phyloP scores from a whole-genome alignment of 331 rosid genomes.

The Spiraea crenata region DNA sequence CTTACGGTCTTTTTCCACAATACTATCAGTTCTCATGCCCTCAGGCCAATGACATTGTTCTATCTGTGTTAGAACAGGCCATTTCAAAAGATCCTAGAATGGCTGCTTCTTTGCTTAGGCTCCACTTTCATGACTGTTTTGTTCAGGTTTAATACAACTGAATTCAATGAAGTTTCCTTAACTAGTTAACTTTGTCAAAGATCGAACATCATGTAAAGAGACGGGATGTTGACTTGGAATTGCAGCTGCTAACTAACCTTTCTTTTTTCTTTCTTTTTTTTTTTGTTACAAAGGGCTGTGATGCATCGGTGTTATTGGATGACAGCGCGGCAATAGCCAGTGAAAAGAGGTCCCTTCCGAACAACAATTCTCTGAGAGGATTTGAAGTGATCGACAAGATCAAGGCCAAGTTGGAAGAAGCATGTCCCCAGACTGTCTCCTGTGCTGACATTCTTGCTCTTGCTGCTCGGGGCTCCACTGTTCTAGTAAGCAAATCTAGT shows the following conservation, averaged over 20 bases:
- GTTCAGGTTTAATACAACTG: conserved; percentile 45
- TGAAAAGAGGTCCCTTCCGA: conserved; percentile 65
- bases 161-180: no score
- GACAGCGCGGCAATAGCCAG: conserved; percentile 45
- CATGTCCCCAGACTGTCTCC: conserved; percentile 70
- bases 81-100: conserved; percentile 52
- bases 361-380: conserved; percentile 73
- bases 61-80: conserved; percentile 70
- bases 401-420: conserved; percentile 64
- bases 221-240: no score
- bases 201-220: no score
- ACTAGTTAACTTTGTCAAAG: no score
- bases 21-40: conserved; percentile 80
- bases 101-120: conserved; percentile 84
- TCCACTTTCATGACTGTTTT: conserved; percentile 86
- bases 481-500: conserved; percentile 44
- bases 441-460: conserved; percentile 88
- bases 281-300: conserved; percentile 54
- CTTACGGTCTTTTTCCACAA: conserved; percentile 55
- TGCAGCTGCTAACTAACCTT: no score
- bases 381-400: conserved; percentile 74
- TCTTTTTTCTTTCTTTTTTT: no score
- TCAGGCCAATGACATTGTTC: conserved; percentile 71
- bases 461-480: conserved; percentile 75
- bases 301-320: conserved; percentile 73